Evolutionary conservation across 1,139 yeast species (phyloP), one percentile per base, ranked within the genome.

Genomic region (Diutina ranongensis): DNA sequence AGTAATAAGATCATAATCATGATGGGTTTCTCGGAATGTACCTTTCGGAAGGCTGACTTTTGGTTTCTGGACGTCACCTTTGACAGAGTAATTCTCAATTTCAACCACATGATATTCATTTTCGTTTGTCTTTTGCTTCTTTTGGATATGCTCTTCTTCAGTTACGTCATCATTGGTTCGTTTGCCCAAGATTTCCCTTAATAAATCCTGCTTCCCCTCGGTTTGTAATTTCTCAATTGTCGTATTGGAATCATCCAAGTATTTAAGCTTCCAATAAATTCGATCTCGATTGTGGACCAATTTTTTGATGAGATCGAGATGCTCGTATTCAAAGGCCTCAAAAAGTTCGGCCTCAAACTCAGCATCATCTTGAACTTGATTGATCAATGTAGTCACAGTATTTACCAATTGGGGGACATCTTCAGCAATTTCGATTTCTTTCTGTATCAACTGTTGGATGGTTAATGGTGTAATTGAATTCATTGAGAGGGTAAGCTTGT

Each of bases 1-100:
- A 50, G 82, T 87, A 44, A 88, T 84, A 54, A 86, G 92, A 59
- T 92, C 97, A 60, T 92, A 92, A 4, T 76, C 65, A 50, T 77
- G 78, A 51, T 80, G 81, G 13, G 78, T 75, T 50, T 83, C 79
- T 58, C 84, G 89, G 57, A 76, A 84, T 0, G 97, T 83, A 1
- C 95, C 95, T 49, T 75, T 74, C 0, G 98, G 97, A 15, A 92
- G 71, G 47, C 72, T 72, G 16, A 92, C 78, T 51, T 80, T 83
- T 1, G 81, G 64, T 2, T 74, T 71, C 1, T 38, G 42, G n/a
- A 25, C 15, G 16, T 16, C 42, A 8, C 16, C 32, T n/a, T n/a
- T 16, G 18, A 25, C 20, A 2, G 19, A n/a, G 20, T 38, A 38
- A 10, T 22, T 20, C 2, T 15, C 16, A 15, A 38, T 38, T 5